phyloP scores from a whole-genome alignment of 192 early-diverging fungal species.

The Mortierella claussenii region DNA sequence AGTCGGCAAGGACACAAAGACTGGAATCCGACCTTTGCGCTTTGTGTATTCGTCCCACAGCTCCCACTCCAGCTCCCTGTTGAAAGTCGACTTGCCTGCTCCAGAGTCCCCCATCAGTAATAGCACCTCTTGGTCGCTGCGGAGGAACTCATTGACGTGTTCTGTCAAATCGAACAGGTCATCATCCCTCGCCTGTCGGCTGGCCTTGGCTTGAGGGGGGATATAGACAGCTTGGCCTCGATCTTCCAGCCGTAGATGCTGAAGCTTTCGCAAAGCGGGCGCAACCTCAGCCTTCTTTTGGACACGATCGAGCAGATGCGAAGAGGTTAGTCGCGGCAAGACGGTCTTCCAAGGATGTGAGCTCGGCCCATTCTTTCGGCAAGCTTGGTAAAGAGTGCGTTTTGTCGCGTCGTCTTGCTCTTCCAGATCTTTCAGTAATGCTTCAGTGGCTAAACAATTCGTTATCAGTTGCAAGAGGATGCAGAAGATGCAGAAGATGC shows the following conservation, averaged over 20 bases:
- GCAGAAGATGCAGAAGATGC: no score
- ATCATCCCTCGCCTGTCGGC: not conserved
- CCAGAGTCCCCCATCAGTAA: slow-evolving; percentile 17
- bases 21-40: not conserved
- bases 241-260: not conserved
- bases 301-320: slow-evolving; percentile 7
- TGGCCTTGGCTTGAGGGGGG: slow-evolving; percentile 23
- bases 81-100: slow-evolving; percentile 22
- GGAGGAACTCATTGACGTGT: slow-evolving; percentile 14
- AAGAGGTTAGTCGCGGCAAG: not conserved
- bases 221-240: slow-evolving; percentile 9
- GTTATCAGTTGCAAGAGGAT: no score
- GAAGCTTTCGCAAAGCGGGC: not conserved
- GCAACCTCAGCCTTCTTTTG: slow-evolving; percentile 2
- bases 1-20: slow-evolving; percentile 9
- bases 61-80: slow-evolving; percentile 1
- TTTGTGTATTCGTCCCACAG: slow-evolving; percentile 8
- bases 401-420: no score
- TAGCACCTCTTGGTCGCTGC: slow-evolving; percentile 4
- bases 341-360: not conserved
- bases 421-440: no score
- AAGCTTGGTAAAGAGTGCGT: no score
- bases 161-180: slow-evolving; percentile 14
- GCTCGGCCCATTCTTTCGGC: not conserved
- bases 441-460: no score